These are phyloP conservation scores for Salvia miltiorrhiza DNA, from an alignment of 257 asterid genomes.

Conservation along the genomic window DNA sequence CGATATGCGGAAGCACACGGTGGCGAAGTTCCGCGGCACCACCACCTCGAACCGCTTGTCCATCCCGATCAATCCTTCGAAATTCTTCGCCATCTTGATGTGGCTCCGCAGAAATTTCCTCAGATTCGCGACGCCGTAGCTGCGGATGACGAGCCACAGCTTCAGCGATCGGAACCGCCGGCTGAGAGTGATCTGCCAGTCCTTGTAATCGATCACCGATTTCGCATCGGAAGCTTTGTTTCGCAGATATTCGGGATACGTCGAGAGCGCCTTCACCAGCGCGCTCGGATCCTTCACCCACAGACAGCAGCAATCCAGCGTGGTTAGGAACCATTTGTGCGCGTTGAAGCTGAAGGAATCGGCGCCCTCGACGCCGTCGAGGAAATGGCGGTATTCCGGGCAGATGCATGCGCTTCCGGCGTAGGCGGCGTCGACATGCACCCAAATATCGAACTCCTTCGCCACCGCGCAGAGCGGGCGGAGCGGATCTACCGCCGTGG, in stretches of 20 bases:
- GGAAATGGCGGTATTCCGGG: constrained; percentile 65
- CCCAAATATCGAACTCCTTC: constrained; percentile 52
- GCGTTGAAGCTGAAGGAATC: constrained; percentile 76
- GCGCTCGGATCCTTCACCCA: constrained; percentile 74
- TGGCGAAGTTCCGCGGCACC: constrained; percentile 66
- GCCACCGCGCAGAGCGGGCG: constrained; percentile 51
- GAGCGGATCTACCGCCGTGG: constrained; percentile 63
- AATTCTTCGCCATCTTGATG: constrained; percentile 67
- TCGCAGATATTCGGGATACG: constrained; percentile 55
- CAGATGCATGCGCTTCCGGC: constrained; percentile 73
- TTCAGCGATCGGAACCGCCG: constrained; percentile 68
- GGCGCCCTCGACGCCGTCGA: constrained; percentile 65
- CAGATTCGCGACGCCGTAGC: constrained; percentile 63
- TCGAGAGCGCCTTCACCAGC: constrained; percentile 53
- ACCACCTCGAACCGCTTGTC: constrained; percentile 73
- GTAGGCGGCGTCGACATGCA: constrained; percentile 78
- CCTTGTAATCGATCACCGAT: constrained; percentile 74
- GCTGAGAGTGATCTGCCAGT: constrained; percentile 80
- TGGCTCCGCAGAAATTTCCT: constrained; percentile 53
- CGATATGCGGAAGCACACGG: constrained; percentile 62
- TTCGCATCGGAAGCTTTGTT: constrained; percentile 64
- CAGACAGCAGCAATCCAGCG: constrained; percentile 75
- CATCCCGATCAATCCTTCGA: constrained; percentile 55
- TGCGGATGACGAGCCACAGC: constrained; percentile 66
- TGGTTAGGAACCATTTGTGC: constrained; percentile 71